A percentile compares a stretch with the other conserved stretches of the same genome.
Evolutionary conservation across 768 basidiomycete genomes (phyloP).

Genomic region (Mycena kentingensis): DNA sequence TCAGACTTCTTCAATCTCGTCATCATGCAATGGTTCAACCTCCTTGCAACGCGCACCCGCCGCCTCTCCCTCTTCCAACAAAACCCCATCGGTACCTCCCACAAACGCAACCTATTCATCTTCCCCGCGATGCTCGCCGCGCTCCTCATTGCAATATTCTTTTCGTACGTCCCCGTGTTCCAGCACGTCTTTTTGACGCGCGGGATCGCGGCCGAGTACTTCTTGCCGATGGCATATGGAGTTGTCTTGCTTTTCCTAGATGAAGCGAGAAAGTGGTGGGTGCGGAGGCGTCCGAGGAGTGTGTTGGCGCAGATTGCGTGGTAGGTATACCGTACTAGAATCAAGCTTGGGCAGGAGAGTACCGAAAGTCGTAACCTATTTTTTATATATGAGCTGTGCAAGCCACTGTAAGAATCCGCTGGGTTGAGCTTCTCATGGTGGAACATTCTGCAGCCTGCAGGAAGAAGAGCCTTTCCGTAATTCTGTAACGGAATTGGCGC

Average conservation of each 20-base stretch:
- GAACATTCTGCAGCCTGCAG: too few relatives aligned
- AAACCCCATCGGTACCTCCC: constrained; percentile 37
- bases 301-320: not conserved
- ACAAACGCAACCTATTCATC: constrained; percentile 43
- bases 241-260: constrained; percentile 22
- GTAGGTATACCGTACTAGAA: not conserved
- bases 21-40: constrained; percentile 64
- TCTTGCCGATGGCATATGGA: constrained; percentile 49
- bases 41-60: constrained; percentile 58
- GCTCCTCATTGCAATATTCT: constrained; percentile 46
- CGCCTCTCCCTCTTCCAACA: constrained; percentile 57
- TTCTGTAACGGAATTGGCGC: too few relatives aligned
- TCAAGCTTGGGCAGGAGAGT: too few relatives aligned
- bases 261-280: constrained; percentile 28
- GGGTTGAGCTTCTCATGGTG: too few relatives aligned
- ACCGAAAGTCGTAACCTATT: too few relatives aligned
- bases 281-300: not conserved
- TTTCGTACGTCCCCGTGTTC: constrained; percentile 45
- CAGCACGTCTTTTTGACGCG: constrained; percentile 54
- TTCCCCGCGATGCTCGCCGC: constrained; percentile 49
- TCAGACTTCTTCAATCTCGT: constrained; percentile 49
- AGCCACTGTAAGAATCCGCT: too few relatives aligned
- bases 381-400: too few relatives aligned
- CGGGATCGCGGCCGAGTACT: constrained; percentile 44
- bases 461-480: too few relatives aligned